Conservation (phyloP, 2,329 filamentous ascomycete genomes). For the Pseudogymnoascus verrucosus region DNA sequence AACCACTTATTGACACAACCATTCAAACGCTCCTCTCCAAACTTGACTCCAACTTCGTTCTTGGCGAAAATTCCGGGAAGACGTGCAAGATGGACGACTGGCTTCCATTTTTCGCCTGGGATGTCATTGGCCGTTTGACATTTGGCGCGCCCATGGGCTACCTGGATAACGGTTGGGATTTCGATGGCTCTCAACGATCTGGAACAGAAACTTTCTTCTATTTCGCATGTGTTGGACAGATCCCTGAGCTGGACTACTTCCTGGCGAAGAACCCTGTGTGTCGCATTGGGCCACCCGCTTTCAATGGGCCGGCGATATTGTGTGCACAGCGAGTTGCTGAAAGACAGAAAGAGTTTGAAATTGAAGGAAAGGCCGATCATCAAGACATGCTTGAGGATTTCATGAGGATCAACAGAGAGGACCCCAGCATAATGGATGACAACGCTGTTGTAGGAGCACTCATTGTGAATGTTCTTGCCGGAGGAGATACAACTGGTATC, state of each 20-base stretch:
- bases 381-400: constrained; percentile 25
- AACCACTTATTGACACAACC: constrained; percentile 26
- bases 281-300: constrained; percentile 15
- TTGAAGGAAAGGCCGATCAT: background rate
- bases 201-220: constrained; percentile 25
- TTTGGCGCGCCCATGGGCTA: constrained; percentile 34
- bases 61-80: constrained; percentile 20
- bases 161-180: constrained; percentile 28
- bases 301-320: constrained; percentile 12
- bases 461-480: constrained; percentile 20
- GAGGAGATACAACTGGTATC: constrained; percentile 30
- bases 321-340: constrained; percentile 14
- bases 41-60: constrained; percentile 29
- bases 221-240: constrained; percentile 25
- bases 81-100: constrained; percentile 34
- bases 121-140: constrained; percentile 34
- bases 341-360: background rate
- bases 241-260: constrained; percentile 16
- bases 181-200: constrained; percentile 26
- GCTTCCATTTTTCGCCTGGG: constrained; percentile 33
- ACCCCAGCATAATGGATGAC: constrained; percentile 12
- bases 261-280: constrained; percentile 18
- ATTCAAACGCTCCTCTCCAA: constrained; percentile 27
- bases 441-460: constrained; percentile 9
- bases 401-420: constrained; percentile 15